Evolutionary conservation across 2,329 filamentous ascomycete genomes (phyloP), one percentile per base, ranked within the genome.

Genomic region (Rosellinia necatrix): DNA sequence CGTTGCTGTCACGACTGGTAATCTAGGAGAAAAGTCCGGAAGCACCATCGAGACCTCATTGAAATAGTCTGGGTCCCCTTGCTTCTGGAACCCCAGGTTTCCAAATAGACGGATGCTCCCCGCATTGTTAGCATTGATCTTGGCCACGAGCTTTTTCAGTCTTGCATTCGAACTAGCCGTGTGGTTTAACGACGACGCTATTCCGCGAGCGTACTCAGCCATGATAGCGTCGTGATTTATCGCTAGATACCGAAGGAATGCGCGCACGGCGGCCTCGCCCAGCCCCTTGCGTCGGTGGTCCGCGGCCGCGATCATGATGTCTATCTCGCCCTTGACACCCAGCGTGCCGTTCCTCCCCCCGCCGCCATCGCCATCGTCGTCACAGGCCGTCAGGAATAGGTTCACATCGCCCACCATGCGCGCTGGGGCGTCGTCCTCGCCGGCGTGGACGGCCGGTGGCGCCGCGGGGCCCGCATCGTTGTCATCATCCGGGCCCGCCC

Each of bases 341-440:
- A 17, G 44, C 6, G 58, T 21, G 10, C 71, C 44, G 24, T 63
- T 53, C 21, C 69, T 68, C 0, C 32, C 68, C 0, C 70, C 69
- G 0, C 71, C 43, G 0, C 71, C 51, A 21, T 66, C 59, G 15
- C 77, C 77, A 0, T 82, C 79, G 0, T 78, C 80, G 9, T 87
- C 81, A 43, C 79, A 78, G 0, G 80, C 70, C 30, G 83, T 85
- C 1, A 97, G 75, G 69, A 97, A 97, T 30, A 97, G 78, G 68
- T 92, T 92, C 43, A 92, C 81, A 66, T 92, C 90, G 1, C 90
- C 90, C 6, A 90, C 69, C 85, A 91, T 90, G 7, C 70, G 71
- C 0, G 72, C 73, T 0, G 81, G 76, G 1, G 73, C 67, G 66
- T 93, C 91, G 4, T 77, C 75, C 1, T 72, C 70, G 9, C 75